phyloP scores from a whole-genome alignment of 805 yeast genomes.

The Candida insectalens region DNA sequence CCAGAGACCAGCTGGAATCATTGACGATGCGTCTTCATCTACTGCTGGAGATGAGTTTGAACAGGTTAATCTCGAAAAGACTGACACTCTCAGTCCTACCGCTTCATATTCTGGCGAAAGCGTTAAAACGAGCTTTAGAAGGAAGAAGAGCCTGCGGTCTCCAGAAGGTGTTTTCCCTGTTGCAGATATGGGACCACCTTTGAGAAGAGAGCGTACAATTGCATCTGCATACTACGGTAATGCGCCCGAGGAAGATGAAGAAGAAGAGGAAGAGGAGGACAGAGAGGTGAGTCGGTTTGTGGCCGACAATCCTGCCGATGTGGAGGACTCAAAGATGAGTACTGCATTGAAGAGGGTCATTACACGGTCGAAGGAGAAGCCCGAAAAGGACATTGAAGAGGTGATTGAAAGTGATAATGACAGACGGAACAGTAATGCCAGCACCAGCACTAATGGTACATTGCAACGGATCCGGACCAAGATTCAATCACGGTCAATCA shows the following conservation, averaged over 20 bases:
- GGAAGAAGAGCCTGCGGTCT: slow-evolving; percentile 27
- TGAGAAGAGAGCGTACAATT: slow-evolving; percentile 44
- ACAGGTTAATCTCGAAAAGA: neutral
- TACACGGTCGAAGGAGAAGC: slow-evolving; percentile 12
- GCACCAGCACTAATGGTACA: slow-evolving; percentile 20
- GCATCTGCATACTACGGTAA: slow-evolving; percentile 30
- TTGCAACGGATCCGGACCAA: slow-evolving; percentile 26
- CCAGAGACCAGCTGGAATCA: neutral
- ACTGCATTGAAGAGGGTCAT: slow-evolving; percentile 13
- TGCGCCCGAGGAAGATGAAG: neutral
- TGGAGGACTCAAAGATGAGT: slow-evolving; percentile 13
- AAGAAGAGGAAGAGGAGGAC: slow-evolving; percentile 2
- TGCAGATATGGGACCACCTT: slow-evolving; percentile 64
- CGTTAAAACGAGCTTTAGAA: neutral
- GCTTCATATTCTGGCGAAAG: neutral
- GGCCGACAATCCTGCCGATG: slow-evolving; percentile 19
- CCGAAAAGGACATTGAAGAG: slow-evolving; percentile 16
- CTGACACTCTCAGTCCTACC: neutral
- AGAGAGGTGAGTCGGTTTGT: slow-evolving; percentile 2
- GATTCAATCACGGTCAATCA: slow-evolving; percentile 10
- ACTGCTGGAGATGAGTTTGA: neutral
- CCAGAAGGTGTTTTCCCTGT: slow-evolving; percentile 80
- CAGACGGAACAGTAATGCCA: slow-evolving; percentile 14
- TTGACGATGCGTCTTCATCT: neutral
- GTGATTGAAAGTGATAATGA: slow-evolving; percentile 2